These are phyloP conservation scores for Rhypophila decipiens DNA, from an alignment of 495 filamentous ascomycete species.

Conservation along the genomic window DNA sequence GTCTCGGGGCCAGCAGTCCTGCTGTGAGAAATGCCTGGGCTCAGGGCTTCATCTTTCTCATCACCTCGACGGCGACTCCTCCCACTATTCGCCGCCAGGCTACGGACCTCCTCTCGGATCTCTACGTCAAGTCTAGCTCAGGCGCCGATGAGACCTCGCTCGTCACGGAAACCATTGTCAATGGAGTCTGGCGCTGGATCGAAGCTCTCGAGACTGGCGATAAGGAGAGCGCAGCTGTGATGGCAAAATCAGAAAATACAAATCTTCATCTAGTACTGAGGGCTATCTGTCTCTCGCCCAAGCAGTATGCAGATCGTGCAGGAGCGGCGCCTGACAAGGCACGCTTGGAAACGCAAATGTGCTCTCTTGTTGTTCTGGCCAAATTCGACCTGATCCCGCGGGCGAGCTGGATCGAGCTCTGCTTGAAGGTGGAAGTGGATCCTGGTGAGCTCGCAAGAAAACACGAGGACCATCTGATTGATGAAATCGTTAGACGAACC, in stretches of 20 bases:
- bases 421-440: slow-evolving; percentile 69
- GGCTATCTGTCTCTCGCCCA: slow-evolving; percentile 56
- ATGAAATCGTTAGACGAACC: slow-evolving; percentile 44
- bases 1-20: slow-evolving; percentile 21
- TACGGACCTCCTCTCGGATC: slow-evolving; percentile 46
- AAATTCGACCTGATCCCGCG: slow-evolving; percentile 70
- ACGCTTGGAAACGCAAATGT: slow-evolving; percentile 54
- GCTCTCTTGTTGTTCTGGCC: slow-evolving; percentile 70
- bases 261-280: slow-evolving; percentile 59
- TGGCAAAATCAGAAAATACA: slow-evolving; percentile 58
- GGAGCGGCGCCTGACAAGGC: slow-evolving; percentile 32
- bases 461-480: slow-evolving; percentile 37
- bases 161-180: slow-evolving; percentile 55
- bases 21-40: slow-evolving; percentile 58
- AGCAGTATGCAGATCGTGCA: slow-evolving; percentile 30
- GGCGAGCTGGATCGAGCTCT: slow-evolving; percentile 80
- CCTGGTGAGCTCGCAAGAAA: slow-evolving; percentile 67
- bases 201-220: slow-evolving; percentile 55
- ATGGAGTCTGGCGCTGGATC: slow-evolving; percentile 80
- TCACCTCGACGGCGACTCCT: slow-evolving; percentile 54
- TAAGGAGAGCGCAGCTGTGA: slow-evolving; percentile 67
- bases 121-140: slow-evolving; percentile 51
- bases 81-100: slow-evolving; percentile 54
- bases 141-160: slow-evolving; percentile 28
- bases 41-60: slow-evolving; percentile 72